Percentiles rank a stretch among this genome's conserved stretches.
phyloP scores from a whole-genome alignment of 179 eudicot genomes.

The Patellifolia procumbens region DNA sequence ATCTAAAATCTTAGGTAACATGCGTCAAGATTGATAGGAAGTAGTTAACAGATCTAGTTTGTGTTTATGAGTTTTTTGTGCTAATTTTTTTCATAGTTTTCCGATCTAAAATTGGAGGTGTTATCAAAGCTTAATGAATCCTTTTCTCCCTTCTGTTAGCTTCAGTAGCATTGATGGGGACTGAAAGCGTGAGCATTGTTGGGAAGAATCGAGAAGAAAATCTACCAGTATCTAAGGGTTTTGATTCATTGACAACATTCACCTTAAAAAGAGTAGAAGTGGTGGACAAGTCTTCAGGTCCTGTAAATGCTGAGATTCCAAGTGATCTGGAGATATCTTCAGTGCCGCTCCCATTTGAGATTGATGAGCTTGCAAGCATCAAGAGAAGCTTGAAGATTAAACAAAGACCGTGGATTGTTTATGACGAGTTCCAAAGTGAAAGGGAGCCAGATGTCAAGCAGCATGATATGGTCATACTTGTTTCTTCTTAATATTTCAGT shows the following conservation, averaged over 20 bases:
- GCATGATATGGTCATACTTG: slow-evolving; percentile 44
- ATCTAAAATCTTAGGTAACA: no score
- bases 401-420: slow-evolving; percentile 60
- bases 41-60: no score
- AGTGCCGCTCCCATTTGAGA: slow-evolving; percentile 26
- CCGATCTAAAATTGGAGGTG: not conserved
- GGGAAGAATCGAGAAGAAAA: slow-evolving; percentile 22
- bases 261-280: slow-evolving; percentile 45
- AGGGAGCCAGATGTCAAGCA: slow-evolving; percentile 41
- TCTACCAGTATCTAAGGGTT: slow-evolving; percentile 48
- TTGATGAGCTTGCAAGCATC: slow-evolving; percentile 35
- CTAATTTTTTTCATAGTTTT: not conserved
- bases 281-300: slow-evolving; percentile 22
- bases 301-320: slow-evolving; percentile 26
- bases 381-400: slow-evolving; percentile 37
- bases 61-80: no score
- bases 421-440: slow-evolving; percentile 29
- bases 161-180: slow-evolving; percentile 35
- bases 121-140: not conserved
- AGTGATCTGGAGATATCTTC: slow-evolving; percentile 37
- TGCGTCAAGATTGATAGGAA: no score
- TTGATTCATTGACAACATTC: slow-evolving; percentile 50
- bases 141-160: no score
- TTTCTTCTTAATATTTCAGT: slow-evolving; percentile 28
- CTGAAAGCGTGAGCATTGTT: slow-evolving; percentile 15